These are phyloP conservation scores for Rheum nobile DNA, from an alignment of 148 eudicot genomes.

Conservation along the genomic window DNA sequence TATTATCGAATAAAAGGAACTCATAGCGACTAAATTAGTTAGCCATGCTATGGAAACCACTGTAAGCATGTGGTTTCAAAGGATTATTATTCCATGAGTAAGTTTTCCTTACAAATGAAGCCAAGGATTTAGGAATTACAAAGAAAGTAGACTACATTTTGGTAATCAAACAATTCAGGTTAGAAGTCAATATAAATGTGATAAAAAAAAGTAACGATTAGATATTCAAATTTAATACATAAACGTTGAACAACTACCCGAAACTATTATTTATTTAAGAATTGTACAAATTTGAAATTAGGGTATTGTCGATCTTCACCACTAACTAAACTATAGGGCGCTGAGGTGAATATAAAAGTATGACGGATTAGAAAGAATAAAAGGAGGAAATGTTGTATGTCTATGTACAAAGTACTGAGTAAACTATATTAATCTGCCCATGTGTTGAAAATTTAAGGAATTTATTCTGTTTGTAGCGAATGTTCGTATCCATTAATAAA, in stretches of 20 bases:
- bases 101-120: background rate
- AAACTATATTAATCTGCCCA: too few species aligned
- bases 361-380: too few species aligned
- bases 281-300: too few species aligned
- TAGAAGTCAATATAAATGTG: background rate
- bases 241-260: constrained; percentile 36
- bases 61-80: background rate
- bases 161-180: background rate
- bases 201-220: background rate
- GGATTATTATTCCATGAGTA: background rate
- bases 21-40: background rate
- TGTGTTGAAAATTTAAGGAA: too few species aligned
- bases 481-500: too few species aligned
- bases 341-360: too few species aligned
- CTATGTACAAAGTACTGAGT: too few species aligned
- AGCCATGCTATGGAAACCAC: background rate
- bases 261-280: too few species aligned
- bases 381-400: too few species aligned
- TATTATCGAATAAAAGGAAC: background rate
- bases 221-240: background rate
- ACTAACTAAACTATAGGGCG: too few species aligned
- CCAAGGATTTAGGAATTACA: background rate
- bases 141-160: background rate
- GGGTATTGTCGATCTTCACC: too few species aligned
- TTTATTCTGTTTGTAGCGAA: too few species aligned